Percentiles rank a stretch among this genome's conserved stretches.
These are phyloP conservation scores for Tolypocladium guangdongense DNA, from an alignment of 2,329 filamentous ascomycete genomes.

Conservation along the genomic window DNA sequence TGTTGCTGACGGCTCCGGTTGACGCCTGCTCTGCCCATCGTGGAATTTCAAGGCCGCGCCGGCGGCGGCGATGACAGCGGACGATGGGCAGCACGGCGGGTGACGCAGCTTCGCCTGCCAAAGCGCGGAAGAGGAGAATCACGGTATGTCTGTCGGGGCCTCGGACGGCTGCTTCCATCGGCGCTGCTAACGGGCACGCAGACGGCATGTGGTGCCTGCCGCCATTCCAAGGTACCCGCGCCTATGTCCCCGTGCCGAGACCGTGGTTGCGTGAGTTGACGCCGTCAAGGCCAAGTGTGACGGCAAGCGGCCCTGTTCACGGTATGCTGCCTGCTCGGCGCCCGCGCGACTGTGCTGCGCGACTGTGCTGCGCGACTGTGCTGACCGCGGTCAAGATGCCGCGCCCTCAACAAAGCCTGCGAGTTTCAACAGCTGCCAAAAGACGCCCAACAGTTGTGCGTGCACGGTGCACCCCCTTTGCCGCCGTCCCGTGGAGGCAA, in stretches of 20 bases:
- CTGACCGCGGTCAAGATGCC: conserved; percentile 7
- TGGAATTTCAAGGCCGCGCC: neutral
- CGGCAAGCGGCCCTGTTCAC: conserved; percentile 13
- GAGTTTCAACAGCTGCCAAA: conserved; percentile 12
- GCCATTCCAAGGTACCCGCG: conserved; percentile 16
- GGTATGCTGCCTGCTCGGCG: conserved; percentile 8
- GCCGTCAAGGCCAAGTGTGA: conserved; percentile 12
- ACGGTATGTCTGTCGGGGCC: conserved; percentile 8
- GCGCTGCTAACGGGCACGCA: neutral
- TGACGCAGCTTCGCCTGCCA: neutral
- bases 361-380: too few relatives aligned
- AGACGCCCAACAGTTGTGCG: conserved; percentile 10
- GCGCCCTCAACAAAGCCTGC: conserved; percentile 10
- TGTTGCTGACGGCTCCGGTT: neutral
- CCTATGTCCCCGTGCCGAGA: too few relatives aligned
- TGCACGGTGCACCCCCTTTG: neutral
- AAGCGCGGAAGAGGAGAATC: conserved; percentile 9
- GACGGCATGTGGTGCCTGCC: conserved; percentile 16
- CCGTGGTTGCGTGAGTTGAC: neutral
- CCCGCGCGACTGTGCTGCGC: too few relatives aligned
- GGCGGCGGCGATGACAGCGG: neutral
- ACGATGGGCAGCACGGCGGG: neutral
- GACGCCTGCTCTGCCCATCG: neutral
- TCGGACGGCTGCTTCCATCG: too few relatives aligned
- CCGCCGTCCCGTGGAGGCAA: neutral